Evolutionary conservation across 2,329 filamentous ascomycete genomes (phyloP).

Genomic region (Alternaria ventricosa): DNA sequence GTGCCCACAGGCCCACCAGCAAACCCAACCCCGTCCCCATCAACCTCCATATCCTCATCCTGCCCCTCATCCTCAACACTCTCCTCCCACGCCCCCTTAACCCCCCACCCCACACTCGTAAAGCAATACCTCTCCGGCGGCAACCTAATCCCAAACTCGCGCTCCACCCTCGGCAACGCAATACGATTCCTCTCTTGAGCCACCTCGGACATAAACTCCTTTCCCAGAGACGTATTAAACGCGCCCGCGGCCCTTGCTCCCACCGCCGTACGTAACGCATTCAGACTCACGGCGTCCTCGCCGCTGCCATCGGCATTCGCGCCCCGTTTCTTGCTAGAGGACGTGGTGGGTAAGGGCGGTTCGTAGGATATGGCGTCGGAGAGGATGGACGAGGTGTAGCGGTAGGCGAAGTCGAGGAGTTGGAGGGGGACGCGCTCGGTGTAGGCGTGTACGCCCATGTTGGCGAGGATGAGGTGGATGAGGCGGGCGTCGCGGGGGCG

Average conservation of each 20-base stretch:
- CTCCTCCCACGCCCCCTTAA: conserved; percentile 64
- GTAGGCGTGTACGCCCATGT: conserved; percentile 79
- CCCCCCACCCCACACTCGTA: conserved; percentile 44
- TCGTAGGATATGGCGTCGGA: conserved; percentile 61
- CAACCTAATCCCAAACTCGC: conserved; percentile 64
- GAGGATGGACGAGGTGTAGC: conserved; percentile 75
- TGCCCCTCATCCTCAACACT: conserved; percentile 69
- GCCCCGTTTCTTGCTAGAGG: conserved; percentile 29
- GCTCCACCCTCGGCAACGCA: conserved; percentile 54
- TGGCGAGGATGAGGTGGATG: conserved; percentile 79
- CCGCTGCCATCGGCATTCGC: conserved; percentile 24
- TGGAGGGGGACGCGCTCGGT: conserved; percentile 83
- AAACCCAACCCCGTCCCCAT: conserved; percentile 4
- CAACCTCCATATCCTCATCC: conserved; percentile 69
- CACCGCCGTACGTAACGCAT: conserved; percentile 76
- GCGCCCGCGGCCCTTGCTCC: conserved; percentile 71
- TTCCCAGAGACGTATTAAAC: conserved; percentile 67
- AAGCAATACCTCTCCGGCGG: conserved; percentile 66
- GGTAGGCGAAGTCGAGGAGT: conserved; percentile 85
- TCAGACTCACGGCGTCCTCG: conserved; percentile 65
- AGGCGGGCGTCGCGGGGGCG: conserved; percentile 80
- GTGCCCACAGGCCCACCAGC: conserved; percentile 35
- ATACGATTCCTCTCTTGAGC: conserved; percentile 58
- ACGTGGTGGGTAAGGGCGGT: conserved; percentile 24
- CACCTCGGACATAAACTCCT: conserved; percentile 80